Base-by-base conservation (phyloP, 2,329 filamentous ascomycete species). In the Scytalidium sp. region DNA sequence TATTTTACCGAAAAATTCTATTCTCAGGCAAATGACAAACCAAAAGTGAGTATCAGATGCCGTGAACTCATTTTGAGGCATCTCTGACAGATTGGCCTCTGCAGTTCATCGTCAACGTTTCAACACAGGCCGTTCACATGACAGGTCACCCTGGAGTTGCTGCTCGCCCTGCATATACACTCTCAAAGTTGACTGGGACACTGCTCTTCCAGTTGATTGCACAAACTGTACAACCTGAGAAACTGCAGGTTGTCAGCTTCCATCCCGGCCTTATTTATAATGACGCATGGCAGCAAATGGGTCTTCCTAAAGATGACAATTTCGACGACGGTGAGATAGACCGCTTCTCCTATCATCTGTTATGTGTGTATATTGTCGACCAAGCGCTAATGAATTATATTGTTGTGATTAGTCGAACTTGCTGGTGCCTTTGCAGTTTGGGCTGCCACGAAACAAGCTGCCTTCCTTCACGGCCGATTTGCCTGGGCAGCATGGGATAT, bases 181-280 rank as follows among this genome's bases (percentile, higher is more conserved):
- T 41, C 4, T 21, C 29, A 7, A 46, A 41, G 32, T 17, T 27
- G 32, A n/a, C 29, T n/a, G 45, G 29, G 8, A 17, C 29, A 7
- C 2, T 40, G 5, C 8, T 46, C 3, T 46, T 46, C 19, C 45
- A 46, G 29, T 11, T 17, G 8, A 27, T 48, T n/a, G 46, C 46
- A 13, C 19, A 25, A 2, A 27, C 27, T 19, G 59, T 60, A 0
- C 45, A 60, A 1, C 49, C 63, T 0, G 61, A 65, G 9, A 47
- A 60, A 3, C 62, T 74, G 64, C 71, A 74, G 40, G 50, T 74
- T 11, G 27, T 74, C 11, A 70, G 58, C 32, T 71, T 69, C 44
- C 67, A 75, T 21, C 73, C 73, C 0, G 72, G 72, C 0, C 45
- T 62, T 3, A 60, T 74, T 1, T 66, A 60, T 32, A 71, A 69